Evolutionary conservation across 2,329 filamentous ascomycete genomes (phyloP).

Genomic region (Exophiala aquamarina): DNA sequence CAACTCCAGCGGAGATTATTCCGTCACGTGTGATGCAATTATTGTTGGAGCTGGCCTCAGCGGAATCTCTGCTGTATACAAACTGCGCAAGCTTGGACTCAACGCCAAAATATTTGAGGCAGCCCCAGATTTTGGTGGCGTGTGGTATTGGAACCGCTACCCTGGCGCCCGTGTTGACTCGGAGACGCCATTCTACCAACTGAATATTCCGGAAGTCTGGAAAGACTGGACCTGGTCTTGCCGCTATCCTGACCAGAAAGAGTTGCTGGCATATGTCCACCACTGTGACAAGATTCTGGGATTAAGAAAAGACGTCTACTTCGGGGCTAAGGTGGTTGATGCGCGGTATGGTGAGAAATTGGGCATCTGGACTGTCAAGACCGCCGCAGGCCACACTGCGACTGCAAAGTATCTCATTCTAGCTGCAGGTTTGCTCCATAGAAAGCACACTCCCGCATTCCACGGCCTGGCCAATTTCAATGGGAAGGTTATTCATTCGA

Average conservation of each 20-base stretch:
- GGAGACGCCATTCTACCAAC: conserved; percentile 54
- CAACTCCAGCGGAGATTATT: conserved; percentile 22
- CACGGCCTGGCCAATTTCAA: conserved; percentile 58
- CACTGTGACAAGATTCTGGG: conserved; percentile 40
- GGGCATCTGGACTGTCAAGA: conserved; percentile 40
- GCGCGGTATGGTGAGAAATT: conserved; percentile 34
- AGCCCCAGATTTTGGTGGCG: conserved; percentile 34
- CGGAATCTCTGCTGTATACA: conserved; percentile 52
- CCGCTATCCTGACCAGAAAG: conserved; percentile 38
- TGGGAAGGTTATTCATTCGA: conserved; percentile 59
- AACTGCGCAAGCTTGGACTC: conserved; percentile 50
- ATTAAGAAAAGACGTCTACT: conserved; percentile 37
- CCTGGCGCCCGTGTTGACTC: conserved; percentile 53
- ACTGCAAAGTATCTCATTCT: conserved; percentile 10
- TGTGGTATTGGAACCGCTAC: conserved; percentile 39
- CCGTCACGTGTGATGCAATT: conserved; percentile 13
- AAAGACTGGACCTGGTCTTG: conserved; percentile 47
- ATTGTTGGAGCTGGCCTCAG: conserved; percentile 32
- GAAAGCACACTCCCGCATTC: conserved; percentile 60
- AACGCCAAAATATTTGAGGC: conserved; percentile 52
- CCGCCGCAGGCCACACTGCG: conserved; percentile 31
- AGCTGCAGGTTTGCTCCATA: conserved; percentile 45
- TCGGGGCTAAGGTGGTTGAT: conserved; percentile 33
- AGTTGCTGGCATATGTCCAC: conserved; percentile 41
- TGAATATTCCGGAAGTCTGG: conserved; percentile 50